Percentiles rank a stretch among this genome's conserved stretches.
phyloP scores from a whole-genome alignment of 495 filamentous ascomycete genomes.

The Recurvomyces mirabilis region DNA sequence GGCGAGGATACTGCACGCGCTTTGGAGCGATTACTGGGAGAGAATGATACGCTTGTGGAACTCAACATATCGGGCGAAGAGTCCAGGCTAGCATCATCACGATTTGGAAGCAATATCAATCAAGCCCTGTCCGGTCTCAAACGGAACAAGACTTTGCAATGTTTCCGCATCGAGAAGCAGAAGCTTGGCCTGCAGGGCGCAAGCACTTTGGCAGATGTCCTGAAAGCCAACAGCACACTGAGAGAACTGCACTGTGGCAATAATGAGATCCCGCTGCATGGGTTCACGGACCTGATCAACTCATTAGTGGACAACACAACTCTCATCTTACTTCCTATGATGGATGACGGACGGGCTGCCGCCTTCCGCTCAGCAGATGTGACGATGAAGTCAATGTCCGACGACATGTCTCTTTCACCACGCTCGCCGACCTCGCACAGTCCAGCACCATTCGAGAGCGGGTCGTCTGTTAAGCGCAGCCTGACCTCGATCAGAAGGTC shows the following conservation, averaged over 20 bases:
- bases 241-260: conserved; percentile 64
- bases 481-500: conserved; percentile 3
- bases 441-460: neutral
- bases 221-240: conserved; percentile 54
- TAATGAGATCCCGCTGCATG: conserved; percentile 67
- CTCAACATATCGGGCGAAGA: conserved; percentile 85
- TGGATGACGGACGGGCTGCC: conserved; percentile 50
- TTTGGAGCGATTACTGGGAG: conserved; percentile 63
- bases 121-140: conserved; percentile 65
- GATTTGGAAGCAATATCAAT: conserved; percentile 72
- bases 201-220: conserved; percentile 63
- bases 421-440: conserved; percentile 7
- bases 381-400: conserved; percentile 45
- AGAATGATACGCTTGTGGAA: conserved; percentile 64
- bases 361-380: conserved; percentile 53
- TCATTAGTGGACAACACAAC: conserved; percentile 56
- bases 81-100: conserved; percentile 73
- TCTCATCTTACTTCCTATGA: conserved; percentile 52
- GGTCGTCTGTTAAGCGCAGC: conserved; percentile 8
- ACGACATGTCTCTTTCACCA: conserved; percentile 24
- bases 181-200: conserved; percentile 55
- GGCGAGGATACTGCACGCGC: conserved; percentile 60
- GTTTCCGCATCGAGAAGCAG: conserved; percentile 58
- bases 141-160: conserved; percentile 60
- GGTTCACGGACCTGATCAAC: conserved; percentile 67